Conservation (phyloP, 441 rosid genomes). For the Corymbia citriodora region DNA sequence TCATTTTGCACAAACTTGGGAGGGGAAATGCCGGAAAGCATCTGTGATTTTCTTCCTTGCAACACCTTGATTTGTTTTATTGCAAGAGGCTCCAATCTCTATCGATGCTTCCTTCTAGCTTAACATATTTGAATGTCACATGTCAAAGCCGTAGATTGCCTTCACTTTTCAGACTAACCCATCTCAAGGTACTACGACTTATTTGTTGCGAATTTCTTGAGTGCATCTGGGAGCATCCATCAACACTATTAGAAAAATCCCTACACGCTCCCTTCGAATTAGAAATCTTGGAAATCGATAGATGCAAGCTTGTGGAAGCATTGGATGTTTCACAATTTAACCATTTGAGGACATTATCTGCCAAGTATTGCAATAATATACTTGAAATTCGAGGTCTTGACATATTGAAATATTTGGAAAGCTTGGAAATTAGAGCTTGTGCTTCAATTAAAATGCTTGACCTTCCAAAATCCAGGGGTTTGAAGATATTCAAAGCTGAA, state of each 20-base stretch:
- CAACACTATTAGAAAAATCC: too few species aligned
- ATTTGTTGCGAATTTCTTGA: fast-evolving
- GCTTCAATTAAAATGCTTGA: too few species aligned
- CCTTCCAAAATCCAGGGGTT: too few species aligned
- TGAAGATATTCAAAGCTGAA: too few species aligned
- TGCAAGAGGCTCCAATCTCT: fast-evolving
- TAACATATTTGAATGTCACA: background rate
- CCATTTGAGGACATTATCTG: fast-evolving
- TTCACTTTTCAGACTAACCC: background rate
- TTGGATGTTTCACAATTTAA: background rate
- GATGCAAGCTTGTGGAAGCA: fast-evolving
- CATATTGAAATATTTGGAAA: background rate
- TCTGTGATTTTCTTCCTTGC: background rate
- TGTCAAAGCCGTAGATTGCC: background rate
- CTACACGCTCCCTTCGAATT: background rate
- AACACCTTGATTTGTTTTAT: fast-evolving
- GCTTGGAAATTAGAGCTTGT: fast-evolving
- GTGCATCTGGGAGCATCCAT: fast-evolving
- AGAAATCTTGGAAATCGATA: fast-evolving
- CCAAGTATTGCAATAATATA: fast-evolving
- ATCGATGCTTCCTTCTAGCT: background rate
- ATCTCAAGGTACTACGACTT: background rate
- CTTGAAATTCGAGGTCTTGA: background rate
- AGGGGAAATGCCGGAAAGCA: background rate
- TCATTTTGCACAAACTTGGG: fast-evolving